A percentile compares a stretch with the other conserved stretches of the same genome.
These are phyloP conservation scores for Gillenia trifoliata DNA, from an alignment of 306 rosid species.

Conservation along the genomic window DNA sequence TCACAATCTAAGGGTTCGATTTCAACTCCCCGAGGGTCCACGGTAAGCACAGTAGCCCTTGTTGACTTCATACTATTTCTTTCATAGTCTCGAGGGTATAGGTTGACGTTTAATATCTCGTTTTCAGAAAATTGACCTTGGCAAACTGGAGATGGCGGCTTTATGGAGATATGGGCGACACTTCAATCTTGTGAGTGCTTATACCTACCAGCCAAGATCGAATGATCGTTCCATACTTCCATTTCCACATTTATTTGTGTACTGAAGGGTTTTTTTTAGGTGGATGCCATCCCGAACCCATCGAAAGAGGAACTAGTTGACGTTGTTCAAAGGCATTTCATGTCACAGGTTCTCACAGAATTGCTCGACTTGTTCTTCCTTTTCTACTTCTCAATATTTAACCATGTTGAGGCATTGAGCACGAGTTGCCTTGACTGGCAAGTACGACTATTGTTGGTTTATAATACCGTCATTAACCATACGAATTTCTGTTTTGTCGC, in stretches of 20 bases:
- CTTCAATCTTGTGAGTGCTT: slow-evolving; percentile 75
- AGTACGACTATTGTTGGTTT: neutral
- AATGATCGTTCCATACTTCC: neutral
- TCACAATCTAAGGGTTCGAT: slow-evolving; percentile 89
- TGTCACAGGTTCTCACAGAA: slow-evolving; percentile 72
- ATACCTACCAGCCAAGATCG: neutral
- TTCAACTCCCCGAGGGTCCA: slow-evolving; percentile 68
- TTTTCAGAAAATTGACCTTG: slow-evolving; percentile 76
- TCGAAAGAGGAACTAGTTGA: slow-evolving; percentile 91
- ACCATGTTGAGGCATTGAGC: neutral
- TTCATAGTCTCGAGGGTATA: neutral
- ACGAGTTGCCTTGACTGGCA: neutral
- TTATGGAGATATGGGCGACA: slow-evolving; percentile 97
- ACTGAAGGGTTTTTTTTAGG: slow-evolving; percentile 39
- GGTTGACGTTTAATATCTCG: neutral
- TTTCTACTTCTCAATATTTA: neutral
- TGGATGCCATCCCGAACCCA: slow-evolving; percentile 86
- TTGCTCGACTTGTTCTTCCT: neutral
- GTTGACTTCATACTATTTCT: slow-evolving; percentile 9
- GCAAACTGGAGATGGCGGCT: slow-evolving; percentile 95
- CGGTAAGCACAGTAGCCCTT: slow-evolving; percentile 42
- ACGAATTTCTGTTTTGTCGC: slow-evolving; percentile 6
- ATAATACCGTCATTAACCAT: neutral
- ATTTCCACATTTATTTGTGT: slow-evolving; percentile 8
- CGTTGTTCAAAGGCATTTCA: slow-evolving; percentile 96